These are phyloP conservation scores for Didymella pomorum DNA, from an alignment of 2,329 filamentous ascomycete genomes.

Conservation along the genomic window DNA sequence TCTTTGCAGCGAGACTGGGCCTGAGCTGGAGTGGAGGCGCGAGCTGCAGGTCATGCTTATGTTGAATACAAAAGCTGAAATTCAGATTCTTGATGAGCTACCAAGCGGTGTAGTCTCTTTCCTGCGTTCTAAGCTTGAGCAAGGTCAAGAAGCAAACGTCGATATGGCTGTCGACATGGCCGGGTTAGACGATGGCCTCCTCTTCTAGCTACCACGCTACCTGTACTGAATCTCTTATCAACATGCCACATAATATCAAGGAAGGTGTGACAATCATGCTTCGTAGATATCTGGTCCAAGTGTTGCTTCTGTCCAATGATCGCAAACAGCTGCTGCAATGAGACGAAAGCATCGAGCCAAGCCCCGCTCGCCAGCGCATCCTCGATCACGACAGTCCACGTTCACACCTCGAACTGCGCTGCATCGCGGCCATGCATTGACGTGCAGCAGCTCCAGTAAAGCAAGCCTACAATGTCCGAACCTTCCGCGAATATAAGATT, in stretches of 20 bases:
- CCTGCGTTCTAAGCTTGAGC: slow-evolving; percentile 35
- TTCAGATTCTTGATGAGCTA: slow-evolving; percentile 69
- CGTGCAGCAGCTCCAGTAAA: slow-evolving; percentile 49
- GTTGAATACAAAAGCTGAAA: slow-evolving; percentile 78
- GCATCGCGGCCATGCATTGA: slow-evolving; percentile 50
- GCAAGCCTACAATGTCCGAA: slow-evolving; percentile 45
- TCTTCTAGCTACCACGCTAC: slow-evolving; percentile 29
- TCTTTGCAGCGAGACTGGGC: slow-evolving; percentile 41
- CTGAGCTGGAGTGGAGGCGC: slow-evolving; percentile 54
- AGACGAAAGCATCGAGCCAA: slow-evolving; percentile 27
- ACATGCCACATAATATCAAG: not conserved
- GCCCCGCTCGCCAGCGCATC: slow-evolving; percentile 41
- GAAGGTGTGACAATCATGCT: slow-evolving; percentile 22
- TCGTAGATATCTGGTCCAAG: slow-evolving; percentile 25
- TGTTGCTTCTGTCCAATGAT: slow-evolving; percentile 37
- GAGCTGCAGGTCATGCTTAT: slow-evolving; percentile 78
- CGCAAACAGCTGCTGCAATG: slow-evolving; percentile 25
- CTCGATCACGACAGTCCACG: slow-evolving; percentile 47
- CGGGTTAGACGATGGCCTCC: slow-evolving; percentile 37
- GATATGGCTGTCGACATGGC: slow-evolving; percentile 8
- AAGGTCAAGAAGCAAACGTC: slow-evolving; percentile 12
- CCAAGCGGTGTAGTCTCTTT: slow-evolving; percentile 44
- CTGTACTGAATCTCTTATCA: not conserved
- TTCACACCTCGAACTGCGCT: slow-evolving; percentile 42
- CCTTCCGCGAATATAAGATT: slow-evolving; percentile 36